phyloP scores from a whole-genome alignment of 805 yeast genomes.

The Phaffomyces opuntiae region DNA sequence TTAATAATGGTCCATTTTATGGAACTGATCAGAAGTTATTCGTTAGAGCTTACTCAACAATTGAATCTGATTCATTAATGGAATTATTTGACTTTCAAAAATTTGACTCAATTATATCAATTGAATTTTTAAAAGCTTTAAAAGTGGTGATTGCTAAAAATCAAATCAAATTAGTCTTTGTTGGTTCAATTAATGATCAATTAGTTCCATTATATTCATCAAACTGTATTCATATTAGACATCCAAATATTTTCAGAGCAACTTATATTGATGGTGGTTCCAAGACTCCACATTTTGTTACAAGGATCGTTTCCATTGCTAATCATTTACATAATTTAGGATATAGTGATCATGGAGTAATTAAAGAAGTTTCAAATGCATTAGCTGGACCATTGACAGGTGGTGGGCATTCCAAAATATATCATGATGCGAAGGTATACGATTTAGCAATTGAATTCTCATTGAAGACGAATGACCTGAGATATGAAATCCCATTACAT shows the following conservation, averaged over 20 bases:
- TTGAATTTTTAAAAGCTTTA: slow-evolving; percentile 61
- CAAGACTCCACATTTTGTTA: slow-evolving; percentile 71
- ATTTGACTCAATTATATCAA: slow-evolving; percentile 63
- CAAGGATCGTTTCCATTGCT: slow-evolving; percentile 66
- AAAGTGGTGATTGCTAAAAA: slow-evolving; percentile 49
- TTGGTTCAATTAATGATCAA: slow-evolving; percentile 92
- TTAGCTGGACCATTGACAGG: slow-evolving; percentile 91
- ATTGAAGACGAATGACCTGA: slow-evolving; percentile 62
- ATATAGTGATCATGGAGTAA: slow-evolving; percentile 74
- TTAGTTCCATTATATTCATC: slow-evolving; percentile 90
- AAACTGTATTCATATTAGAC: slow-evolving; percentile 70
- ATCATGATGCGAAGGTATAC: slow-evolving; percentile 80
- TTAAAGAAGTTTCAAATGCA: slow-evolving; percentile 73
- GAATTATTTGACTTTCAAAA: slow-evolving; percentile 88
- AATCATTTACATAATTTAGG: slow-evolving; percentile 73
- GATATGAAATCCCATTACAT: slow-evolving; percentile 31
- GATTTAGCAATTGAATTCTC: slow-evolving; percentile 70
- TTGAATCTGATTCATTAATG: slow-evolving; percentile 78
- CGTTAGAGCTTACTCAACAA: slow-evolving; percentile 82
- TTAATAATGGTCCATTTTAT: slow-evolving; percentile 88
- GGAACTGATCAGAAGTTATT: slow-evolving; percentile 82
- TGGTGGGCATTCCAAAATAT: slow-evolving; percentile 88
- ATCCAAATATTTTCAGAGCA: slow-evolving; percentile 86
- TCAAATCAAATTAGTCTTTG: slow-evolving; percentile 71
- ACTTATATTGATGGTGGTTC: slow-evolving; percentile 83